phyloP scores from a whole-genome alignment of 352 stramenopile species.

The Thalassiosira ordinaria region DNA sequence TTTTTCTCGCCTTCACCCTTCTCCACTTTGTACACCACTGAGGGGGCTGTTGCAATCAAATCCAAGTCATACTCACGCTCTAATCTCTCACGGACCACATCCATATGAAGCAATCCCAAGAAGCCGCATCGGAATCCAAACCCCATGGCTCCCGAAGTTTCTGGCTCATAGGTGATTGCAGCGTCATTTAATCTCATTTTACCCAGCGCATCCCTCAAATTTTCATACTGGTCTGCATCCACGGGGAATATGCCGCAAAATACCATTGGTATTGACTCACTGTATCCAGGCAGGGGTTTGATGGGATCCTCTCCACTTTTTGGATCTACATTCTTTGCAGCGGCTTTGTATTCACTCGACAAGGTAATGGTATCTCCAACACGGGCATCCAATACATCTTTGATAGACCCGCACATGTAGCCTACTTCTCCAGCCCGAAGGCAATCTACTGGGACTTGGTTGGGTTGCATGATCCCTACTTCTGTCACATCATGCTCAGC shows the following conservation, averaged over 20 bases:
- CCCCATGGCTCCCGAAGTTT: conserved; percentile 91
- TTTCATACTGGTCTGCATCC: conserved; percentile 97
- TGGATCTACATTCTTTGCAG: conserved; percentile 21
- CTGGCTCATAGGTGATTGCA: conserved; percentile 93
- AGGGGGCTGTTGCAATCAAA: conserved; percentile 97
- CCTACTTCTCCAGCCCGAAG: conserved; percentile 93
- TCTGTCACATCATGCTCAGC: conserved; percentile 86
- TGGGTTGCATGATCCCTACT: conserved; percentile 87
- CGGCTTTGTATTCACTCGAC: conserved; percentile 73
- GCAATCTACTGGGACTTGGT: conserved; percentile 80
- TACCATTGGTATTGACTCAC: conserved; percentile 92
- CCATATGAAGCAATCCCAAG: conserved; percentile 98
- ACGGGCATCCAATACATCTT: conserved; percentile 95
- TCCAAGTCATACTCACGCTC: conserved; percentile 97
- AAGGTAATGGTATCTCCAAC: conserved; percentile 91
- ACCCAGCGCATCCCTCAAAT: conserved; percentile 94
- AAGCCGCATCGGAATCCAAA: conserved; percentile 91
- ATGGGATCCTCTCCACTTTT: conserved; percentile 61
- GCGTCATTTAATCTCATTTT: conserved; percentile 99
- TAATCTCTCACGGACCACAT: conserved; percentile 98
- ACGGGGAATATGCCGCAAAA: conserved; percentile 98
- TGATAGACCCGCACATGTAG: conserved; percentile 97
- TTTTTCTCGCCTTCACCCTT: conserved; percentile 59
- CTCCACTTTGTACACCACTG: conserved; percentile 93
- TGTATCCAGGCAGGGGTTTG: conserved; percentile 84